Evolutionary conservation across 164 flowering plant species (phyloP).

Genomic region (Vitis cinerea): DNA sequence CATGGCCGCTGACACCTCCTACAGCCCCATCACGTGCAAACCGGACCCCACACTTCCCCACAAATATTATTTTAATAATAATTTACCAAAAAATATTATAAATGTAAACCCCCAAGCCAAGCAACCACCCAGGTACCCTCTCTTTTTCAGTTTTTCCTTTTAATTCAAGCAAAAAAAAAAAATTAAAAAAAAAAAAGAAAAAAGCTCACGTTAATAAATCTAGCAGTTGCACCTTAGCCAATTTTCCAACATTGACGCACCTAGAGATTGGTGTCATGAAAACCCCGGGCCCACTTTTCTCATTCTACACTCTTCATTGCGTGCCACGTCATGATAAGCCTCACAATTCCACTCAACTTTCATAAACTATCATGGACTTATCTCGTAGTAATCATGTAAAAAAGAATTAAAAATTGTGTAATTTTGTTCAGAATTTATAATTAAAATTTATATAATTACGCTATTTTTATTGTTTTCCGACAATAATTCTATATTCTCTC

Average conservation of each 20-base stretch:
- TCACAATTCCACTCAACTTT: conserved; percentile 3
- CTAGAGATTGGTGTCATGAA: conserved; percentile 20
- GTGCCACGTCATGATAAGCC: conserved; percentile 25
- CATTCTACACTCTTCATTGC: conserved; percentile 6
- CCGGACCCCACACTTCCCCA: conserved; percentile 35
- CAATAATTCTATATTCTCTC: too few relatives aligned
- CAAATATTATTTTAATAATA: not conserved
- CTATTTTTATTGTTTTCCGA: too few relatives aligned
- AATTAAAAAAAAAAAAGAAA: not conserved
- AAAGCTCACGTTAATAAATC: conserved; percentile 12
- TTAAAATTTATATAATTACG: too few relatives aligned
- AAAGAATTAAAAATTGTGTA: too few relatives aligned
- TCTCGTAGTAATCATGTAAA: too few relatives aligned
- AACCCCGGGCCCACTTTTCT: conserved; percentile 9
- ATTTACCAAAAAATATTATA: not conserved
- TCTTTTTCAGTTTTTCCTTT: conserved; percentile 43
- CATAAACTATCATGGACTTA: not conserved
- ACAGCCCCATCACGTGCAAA: conserved; percentile 55
- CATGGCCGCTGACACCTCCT: conserved; percentile 58
- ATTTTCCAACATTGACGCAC: conserved; percentile 1
- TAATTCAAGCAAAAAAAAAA: conserved; percentile 32
- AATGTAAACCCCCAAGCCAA: conserved; percentile 37
- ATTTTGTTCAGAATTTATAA: too few relatives aligned
- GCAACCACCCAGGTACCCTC: conserved; percentile 41
- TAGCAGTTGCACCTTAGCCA: conserved; percentile 17